Evolutionary conservation across 345 rosid species (phyloP), one percentile per base, ranked within the genome.

Genomic region (Jatropha curcas): DNA sequence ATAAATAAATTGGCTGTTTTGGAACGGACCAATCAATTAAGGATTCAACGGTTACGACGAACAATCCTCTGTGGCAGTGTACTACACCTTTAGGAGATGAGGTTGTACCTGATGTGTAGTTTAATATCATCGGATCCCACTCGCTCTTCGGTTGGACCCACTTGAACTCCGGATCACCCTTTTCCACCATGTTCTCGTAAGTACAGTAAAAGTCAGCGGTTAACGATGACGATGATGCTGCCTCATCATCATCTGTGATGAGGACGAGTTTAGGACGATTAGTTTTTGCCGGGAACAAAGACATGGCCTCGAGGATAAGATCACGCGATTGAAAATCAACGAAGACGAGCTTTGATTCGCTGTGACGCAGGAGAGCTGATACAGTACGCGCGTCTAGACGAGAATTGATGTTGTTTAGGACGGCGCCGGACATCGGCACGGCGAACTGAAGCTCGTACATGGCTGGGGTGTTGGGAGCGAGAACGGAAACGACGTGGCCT

Each of bases 361-460:
- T 52, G 84, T 93, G 98, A 1, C 67, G 84, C 64, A 93, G 91
- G 68, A 88, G 88, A 22, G 86, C 31, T 46, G 94, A 89, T 71
- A 91, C 66, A 0, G 92, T 89, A 43, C 92, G 88, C 3, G 91
- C 79, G 64, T 93, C 98, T 8, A 93, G 93, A 30, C 98, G 97
- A n/a, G 86, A 85, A 82, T 93, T 93, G 88, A 93, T 69, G 82
- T 68, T 79, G 85, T 91, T 91, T 72, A 91, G 91, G 70, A 93
- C 52, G 17, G 96, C 96, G 11, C 97, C 97, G 46, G 89, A 10
- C 90, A 91, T 85, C 46, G 97, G 97, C 7, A 91, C 89, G 20
- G 95, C 92, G 62, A 93, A 89, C 20, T 91, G 98, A 56, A 89
- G 92, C 93, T 93, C 98, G 76, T 93, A 89, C 93, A 89, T 91